Conservation (phyloP, 805 yeast species). For the Ogataea dorogensis region DNA sequence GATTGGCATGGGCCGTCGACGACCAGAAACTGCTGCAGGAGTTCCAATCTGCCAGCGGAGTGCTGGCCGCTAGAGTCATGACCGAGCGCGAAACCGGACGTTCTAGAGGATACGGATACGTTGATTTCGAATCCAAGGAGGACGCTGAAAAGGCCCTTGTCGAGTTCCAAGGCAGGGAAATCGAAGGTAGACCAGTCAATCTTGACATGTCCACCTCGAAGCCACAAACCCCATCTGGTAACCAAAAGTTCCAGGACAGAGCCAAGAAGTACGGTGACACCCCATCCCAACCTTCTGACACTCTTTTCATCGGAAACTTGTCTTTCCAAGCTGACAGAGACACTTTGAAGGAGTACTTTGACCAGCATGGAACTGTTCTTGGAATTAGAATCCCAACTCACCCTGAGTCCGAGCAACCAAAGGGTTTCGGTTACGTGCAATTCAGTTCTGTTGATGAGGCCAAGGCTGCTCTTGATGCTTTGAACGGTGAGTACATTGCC, state of each 20-base stretch:
- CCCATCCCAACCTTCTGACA: conserved; percentile 90
- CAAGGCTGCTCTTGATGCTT: conserved; percentile 76
- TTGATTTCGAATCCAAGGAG: conserved; percentile 78
- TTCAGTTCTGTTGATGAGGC: conserved; percentile 86
- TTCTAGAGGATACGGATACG: conserved; percentile 97
- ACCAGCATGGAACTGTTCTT: conserved; percentile 75
- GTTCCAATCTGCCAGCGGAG: conserved; percentile 82
- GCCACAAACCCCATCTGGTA: conserved; percentile 54
- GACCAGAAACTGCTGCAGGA: conserved; percentile 90
- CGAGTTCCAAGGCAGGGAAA: conserved; percentile 87
- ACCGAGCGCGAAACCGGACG: conserved; percentile 81
- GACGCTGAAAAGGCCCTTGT: conserved; percentile 83
- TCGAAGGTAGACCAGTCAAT: conserved; percentile 96
- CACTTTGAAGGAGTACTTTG: conserved; percentile 66
- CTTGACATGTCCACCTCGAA: conserved; percentile 87
- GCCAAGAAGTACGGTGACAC: conserved; percentile 89
- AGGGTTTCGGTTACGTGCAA: conserved; percentile 98
- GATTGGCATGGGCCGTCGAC: conserved; percentile 96
- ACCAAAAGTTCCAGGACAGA: conserved; percentile 63
- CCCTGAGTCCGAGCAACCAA: conserved; percentile 98
- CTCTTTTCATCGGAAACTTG: conserved; percentile 93
- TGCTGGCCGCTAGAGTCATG: conserved; percentile 85
- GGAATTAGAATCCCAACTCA: conserved; percentile 96
- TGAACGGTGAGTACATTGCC: conserved; percentile 85
- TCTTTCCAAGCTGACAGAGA: conserved; percentile 89